Percentiles rank a stretch among this genome's conserved stretches.
These are phyloP conservation scores for Ogataea neopini DNA, from an alignment of 805 yeast species.

Conservation along the genomic window DNA sequence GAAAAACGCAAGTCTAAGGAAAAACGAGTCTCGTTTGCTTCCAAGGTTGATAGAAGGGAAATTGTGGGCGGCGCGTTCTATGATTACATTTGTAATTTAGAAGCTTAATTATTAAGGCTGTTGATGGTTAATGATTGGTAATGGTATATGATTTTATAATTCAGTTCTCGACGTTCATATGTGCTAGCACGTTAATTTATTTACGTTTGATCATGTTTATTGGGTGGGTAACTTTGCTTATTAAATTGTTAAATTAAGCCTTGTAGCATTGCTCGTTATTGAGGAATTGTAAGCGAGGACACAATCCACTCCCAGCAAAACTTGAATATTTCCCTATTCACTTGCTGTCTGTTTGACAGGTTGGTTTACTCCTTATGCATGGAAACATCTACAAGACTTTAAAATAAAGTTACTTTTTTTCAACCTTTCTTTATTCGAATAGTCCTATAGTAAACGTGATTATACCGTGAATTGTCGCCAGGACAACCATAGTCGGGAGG, in stretches of 20 bases:
- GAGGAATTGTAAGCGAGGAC: too few species aligned
- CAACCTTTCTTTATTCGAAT: neutral
- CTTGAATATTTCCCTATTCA: neutral
- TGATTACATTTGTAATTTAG: conserved; percentile 35
- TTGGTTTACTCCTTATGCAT: neutral
- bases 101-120: neutral
- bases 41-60: conserved; percentile 46
- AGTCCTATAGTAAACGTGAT: neutral
- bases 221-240: too few species aligned
- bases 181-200: neutral
- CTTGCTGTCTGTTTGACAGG: neutral
- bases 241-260: too few species aligned
- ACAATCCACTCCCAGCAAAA: too few species aligned
- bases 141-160: neutral
- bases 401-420: neutral
- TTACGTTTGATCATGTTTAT: too few species aligned
- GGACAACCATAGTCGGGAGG: neutral
- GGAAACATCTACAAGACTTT: neutral
- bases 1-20: conserved; percentile 10
- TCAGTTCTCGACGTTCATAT: neutral
- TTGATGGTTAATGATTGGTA: too few species aligned
- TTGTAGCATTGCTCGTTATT: too few species aligned
- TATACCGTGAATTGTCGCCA: neutral
- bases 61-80: conserved; percentile 43
- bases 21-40: conserved; percentile 43